A percentile compares a stretch with the other conserved stretches of the same genome.
Conservation (phyloP, 257 asterid genomes). For the Penstemon barbatus region DNA sequence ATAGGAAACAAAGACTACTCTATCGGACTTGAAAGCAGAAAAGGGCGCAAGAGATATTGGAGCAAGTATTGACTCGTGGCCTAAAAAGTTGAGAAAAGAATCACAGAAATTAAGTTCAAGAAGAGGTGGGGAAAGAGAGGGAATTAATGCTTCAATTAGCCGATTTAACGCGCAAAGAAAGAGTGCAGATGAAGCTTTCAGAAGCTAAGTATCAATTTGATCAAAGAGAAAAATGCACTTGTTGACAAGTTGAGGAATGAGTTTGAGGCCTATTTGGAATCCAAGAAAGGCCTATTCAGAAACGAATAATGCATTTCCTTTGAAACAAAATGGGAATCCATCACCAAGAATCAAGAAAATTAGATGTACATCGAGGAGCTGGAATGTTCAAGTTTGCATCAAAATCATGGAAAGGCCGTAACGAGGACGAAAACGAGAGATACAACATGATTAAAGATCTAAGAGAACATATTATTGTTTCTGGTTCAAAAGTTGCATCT, state of each 20-base stretch:
- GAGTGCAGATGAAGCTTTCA: conserved; percentile 93
- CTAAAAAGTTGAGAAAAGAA: conserved; percentile 71
- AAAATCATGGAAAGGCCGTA: conserved; percentile 51
- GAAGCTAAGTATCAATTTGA: conserved; percentile 94
- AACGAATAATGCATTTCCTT: conserved; percentile 36
- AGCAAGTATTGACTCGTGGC: conserved; percentile 79
- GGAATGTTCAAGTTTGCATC: conserved; percentile 54
- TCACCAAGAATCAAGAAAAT: conserved; percentile 36
- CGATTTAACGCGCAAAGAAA: conserved; percentile 83
- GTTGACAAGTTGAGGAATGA: conserved; percentile 70
- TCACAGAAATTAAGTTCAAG: conserved; percentile 57
- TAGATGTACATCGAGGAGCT: conserved; percentile 31
- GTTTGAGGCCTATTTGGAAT: conserved; percentile 68
- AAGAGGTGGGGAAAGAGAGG: conserved; percentile 87
- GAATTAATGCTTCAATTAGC: conserved; percentile 90
- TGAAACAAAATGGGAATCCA: conserved; percentile 60
- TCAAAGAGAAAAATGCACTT: conserved; percentile 67
- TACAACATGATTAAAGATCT: conserved; percentile 86
- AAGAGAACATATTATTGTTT: conserved; percentile 71
- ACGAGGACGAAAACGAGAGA: conserved; percentile 78
- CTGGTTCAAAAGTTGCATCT: conserved; percentile 54
- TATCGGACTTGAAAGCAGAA: conserved; percentile 62
- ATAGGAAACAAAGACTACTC: conserved; percentile 59
- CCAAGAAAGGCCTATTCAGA: conserved; percentile 45
- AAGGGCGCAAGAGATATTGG: conserved; percentile 71